Evolutionary conservation across 345 rosid species (phyloP).

Genomic region (Aquilaria malaccensis): DNA sequence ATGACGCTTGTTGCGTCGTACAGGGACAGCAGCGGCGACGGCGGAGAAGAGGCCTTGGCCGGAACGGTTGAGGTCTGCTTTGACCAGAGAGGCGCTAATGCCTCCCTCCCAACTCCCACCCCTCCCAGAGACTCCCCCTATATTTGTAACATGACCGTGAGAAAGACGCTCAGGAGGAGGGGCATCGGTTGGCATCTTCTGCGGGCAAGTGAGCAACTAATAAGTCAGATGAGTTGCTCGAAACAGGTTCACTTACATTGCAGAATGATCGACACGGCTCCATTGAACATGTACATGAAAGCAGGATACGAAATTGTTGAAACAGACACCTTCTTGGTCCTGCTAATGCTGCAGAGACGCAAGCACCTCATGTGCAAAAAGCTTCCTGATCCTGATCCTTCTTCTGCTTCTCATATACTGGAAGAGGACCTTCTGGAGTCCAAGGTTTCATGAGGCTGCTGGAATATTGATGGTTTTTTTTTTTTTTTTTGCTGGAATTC

Average conservation of each 20-base stretch:
- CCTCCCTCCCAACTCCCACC: slow-evolving; percentile 72
- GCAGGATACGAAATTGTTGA: slow-evolving; percentile 69
- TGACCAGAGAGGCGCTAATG: slow-evolving; percentile 60
- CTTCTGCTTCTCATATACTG: too few relatives aligned
- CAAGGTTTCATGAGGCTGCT: too few relatives aligned
- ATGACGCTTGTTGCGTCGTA: slow-evolving; percentile 72
- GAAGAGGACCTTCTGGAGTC: too few relatives aligned
- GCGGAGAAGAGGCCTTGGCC: slow-evolving; percentile 45
- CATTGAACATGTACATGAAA: slow-evolving; percentile 75
- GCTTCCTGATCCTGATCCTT: slow-evolving; percentile 23
- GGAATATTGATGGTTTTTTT: too few relatives aligned
- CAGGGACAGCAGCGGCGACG: slow-evolving; percentile 25
- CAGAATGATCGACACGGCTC: slow-evolving; percentile 84
- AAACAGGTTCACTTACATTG: slow-evolving; percentile 85
- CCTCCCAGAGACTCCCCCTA: slow-evolving; percentile 79
- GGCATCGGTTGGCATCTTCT: slow-evolving; percentile 94
- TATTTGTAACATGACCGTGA: slow-evolving; percentile 85
- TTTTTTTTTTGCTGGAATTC: too few relatives aligned
- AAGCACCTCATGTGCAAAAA: slow-evolving; percentile 92
- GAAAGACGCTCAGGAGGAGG: slow-evolving; percentile 66
- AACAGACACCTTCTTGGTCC: slow-evolving; percentile 63
- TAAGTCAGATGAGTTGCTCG: slow-evolving; percentile 47
- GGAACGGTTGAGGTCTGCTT: slow-evolving; percentile 92
- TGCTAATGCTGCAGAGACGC: slow-evolving; percentile 77
- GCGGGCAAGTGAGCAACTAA: slow-evolving; percentile 82